Evolutionary conservation across 768 basidiomycete species (phyloP).

Genomic region (Suillus spraguei): DNA sequence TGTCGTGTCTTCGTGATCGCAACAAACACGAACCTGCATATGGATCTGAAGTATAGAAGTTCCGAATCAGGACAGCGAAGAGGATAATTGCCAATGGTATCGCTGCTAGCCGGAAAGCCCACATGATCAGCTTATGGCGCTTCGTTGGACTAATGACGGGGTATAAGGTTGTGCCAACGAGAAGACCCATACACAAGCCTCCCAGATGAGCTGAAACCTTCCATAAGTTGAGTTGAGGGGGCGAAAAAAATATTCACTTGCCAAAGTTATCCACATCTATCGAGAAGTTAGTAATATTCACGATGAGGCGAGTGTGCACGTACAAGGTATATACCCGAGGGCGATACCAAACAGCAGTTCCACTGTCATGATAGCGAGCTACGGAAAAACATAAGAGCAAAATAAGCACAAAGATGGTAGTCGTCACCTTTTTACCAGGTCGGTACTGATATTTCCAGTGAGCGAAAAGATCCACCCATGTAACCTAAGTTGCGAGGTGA

Average conservation of each 20-base stretch:
- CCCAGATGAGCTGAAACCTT: slow-evolving; percentile 72
- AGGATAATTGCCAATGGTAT: slow-evolving; percentile 77
- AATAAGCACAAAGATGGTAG: slow-evolving; percentile 1
- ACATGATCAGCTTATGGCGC: slow-evolving; percentile 71
- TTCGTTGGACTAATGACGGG: slow-evolving; percentile 85
- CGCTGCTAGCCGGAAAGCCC: slow-evolving; percentile 71
- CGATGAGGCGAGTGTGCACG: slow-evolving; percentile 27
- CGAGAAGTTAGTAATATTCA: slow-evolving; percentile 21
- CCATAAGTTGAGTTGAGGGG: not conserved
- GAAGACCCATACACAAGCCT: slow-evolving; percentile 81
- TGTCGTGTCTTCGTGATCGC: not conserved
- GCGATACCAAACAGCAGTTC: slow-evolving; percentile 88
- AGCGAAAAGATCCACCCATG: slow-evolving; percentile 87
- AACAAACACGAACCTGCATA: slow-evolving; percentile 61
- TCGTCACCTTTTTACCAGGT: slow-evolving; percentile 73
- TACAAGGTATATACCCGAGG: slow-evolving; percentile 83
- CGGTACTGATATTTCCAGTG: slow-evolving; percentile 91
- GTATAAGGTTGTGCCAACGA: slow-evolving; percentile 83
- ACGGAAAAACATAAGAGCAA: slow-evolving; percentile 1
- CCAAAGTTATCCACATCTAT: slow-evolving; percentile 90
- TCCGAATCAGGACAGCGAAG: slow-evolving; percentile 79
- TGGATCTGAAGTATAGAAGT: slow-evolving; percentile 90
- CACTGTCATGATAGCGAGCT: slow-evolving; percentile 84
- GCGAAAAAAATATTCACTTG: slow-evolving; percentile 30
- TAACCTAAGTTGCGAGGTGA: slow-evolving; percentile 44